phyloP scores from a whole-genome alignment of 257 asterid species.

The Jacaranda mimosifolia region DNA sequence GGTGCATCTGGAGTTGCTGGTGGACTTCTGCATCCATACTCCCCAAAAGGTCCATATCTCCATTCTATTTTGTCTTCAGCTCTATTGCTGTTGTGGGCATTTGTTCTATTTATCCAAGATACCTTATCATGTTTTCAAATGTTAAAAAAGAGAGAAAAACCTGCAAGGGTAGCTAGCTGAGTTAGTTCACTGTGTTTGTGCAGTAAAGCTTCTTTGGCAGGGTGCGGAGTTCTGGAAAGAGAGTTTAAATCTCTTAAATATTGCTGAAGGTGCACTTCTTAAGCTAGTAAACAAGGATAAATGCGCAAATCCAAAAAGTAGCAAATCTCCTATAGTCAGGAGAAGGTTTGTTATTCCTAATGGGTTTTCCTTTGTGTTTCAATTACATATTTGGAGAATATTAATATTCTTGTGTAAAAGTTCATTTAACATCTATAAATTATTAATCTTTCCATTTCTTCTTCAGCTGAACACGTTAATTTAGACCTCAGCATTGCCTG shows the following conservation, averaged over 20 bases:
- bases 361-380: conserved; percentile 6
- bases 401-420: not conserved
- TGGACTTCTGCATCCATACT: conserved; percentile 96
- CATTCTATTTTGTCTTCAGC: not conserved
- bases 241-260: conserved; percentile 69
- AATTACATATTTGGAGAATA: conserved; percentile 3
- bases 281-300: conserved; percentile 41
- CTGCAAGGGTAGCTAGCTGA: conserved; percentile 14
- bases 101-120: conserved; percentile 14
- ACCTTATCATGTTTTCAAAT: conserved; percentile 8
- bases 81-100: conserved; percentile 28
- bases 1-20: conserved; percentile 99
- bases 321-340: conserved; percentile 57
- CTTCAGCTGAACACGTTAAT: not conserved
- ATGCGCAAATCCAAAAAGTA: conserved; percentile 33
- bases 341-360: conserved; percentile 65
- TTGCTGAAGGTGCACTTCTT: conserved; percentile 73
- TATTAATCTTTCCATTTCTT: conserved; percentile 6
- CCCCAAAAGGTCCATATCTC: conserved; percentile 79
- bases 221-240: conserved; percentile 94
- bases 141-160: not conserved
- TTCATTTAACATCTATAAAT: conserved; percentile 2
- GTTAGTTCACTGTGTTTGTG: conserved; percentile 27
- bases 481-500: not conserved
- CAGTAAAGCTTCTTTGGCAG: conserved; percentile 94